A percentile compares a stretch with the other conserved stretches of the same genome.
Evolutionary conservation across 371 early-diverging fungal species (phyloP).

Genomic region (Mucor racemosus): DNA sequence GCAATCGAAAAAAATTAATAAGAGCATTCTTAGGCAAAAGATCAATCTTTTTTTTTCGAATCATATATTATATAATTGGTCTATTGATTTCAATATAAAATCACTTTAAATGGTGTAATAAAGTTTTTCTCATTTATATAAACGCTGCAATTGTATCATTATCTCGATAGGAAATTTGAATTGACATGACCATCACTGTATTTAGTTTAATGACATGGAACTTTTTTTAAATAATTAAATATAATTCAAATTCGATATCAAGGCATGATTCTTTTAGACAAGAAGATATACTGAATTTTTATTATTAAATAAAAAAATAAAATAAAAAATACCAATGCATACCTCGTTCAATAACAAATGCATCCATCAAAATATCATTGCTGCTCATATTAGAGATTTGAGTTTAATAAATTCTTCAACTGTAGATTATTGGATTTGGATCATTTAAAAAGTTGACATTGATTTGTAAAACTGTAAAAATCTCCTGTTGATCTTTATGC

Average conservation of each 20-base stretch:
- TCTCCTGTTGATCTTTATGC: background rate
- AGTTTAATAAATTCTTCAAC: background rate
- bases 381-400: background rate
- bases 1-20: background rate
- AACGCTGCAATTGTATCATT: background rate
- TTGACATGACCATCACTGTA: background rate
- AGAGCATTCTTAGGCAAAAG: slow-evolving; percentile 22
- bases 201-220: slow-evolving; percentile 2
- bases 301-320: background rate
- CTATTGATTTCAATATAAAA: background rate
- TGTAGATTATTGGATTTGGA: background rate
- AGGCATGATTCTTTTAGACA: background rate
- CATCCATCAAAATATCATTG: slow-evolving; percentile 28
- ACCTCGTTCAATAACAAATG: slow-evolving; percentile 53
- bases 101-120: background rate
- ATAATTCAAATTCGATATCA: background rate
- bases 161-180: slow-evolving; percentile 4
- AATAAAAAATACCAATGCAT: slow-evolving; percentile 25
- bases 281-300: background rate
- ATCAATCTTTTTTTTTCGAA: slow-evolving; percentile 8
- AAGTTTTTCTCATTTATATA: too few species aligned
- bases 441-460: background rate
- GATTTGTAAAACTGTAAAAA: background rate
- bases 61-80: background rate
- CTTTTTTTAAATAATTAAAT: background rate